These are phyloP conservation scores for Nicotiana knightiana DNA, from an alignment of 257 asterid species.

Conservation along the genomic window DNA sequence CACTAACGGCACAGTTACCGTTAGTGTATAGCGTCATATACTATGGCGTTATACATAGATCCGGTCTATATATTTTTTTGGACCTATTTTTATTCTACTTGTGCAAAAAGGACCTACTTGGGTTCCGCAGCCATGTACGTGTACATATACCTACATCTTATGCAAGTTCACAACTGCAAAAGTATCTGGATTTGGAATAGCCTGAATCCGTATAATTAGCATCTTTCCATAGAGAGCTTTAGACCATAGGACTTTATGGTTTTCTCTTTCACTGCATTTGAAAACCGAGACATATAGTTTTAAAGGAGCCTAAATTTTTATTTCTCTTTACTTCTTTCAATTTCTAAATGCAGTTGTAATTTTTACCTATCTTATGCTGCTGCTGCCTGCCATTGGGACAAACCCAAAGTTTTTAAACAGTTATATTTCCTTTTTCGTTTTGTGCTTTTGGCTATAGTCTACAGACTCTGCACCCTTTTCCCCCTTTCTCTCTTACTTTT, in stretches of 20 bases:
- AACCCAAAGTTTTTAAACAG: slow-evolving; percentile 5
- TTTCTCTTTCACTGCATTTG: slow-evolving; percentile 9
- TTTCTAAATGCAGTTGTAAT: not conserved
- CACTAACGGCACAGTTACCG: too few species aligned
- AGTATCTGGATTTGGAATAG: not conserved
- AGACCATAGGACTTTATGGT: not conserved
- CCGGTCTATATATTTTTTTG: too few species aligned
- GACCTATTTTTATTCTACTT: too few species aligned
- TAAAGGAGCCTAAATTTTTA: not conserved
- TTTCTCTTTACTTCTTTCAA: too few species aligned
- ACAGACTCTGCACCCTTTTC: not conserved
- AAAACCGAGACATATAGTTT: not conserved
- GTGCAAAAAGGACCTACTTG: too few species aligned
- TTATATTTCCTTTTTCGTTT: not conserved
- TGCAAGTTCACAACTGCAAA: not conserved
- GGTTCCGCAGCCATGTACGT: too few species aligned
- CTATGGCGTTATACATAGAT: too few species aligned
- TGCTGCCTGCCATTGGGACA: not conserved
- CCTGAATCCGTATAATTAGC: not conserved
- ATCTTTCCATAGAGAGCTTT: not conserved
- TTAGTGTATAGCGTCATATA: too few species aligned
- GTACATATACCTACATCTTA: not conserved
- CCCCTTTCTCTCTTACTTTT: slow-evolving; percentile 6
- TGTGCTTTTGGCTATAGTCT: not conserved
- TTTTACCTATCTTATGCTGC: not conserved